These are phyloP conservation scores for Blastocystis sp. DNA, from an alignment of 352 stramenopile genomes.

Conservation along the genomic window DNA sequence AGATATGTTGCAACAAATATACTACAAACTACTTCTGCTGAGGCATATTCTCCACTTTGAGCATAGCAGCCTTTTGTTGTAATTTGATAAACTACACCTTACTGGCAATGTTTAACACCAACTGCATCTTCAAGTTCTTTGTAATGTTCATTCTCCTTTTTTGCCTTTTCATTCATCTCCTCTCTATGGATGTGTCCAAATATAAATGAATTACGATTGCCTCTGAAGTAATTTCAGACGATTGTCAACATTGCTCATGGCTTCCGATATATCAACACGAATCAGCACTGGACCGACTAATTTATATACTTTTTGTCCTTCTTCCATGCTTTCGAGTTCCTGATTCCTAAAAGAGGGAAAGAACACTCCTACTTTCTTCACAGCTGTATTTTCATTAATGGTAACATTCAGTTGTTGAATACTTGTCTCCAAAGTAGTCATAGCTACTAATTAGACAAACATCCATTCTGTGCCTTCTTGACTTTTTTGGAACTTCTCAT, in stretches of 20 bases:
- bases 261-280: constrained; percentile 65
- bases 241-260: constrained; percentile 67
- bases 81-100: constrained; percentile 50
- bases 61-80: constrained; percentile 53
- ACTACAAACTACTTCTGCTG: background rate
- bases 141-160: constrained; percentile 53
- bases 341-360: background rate
- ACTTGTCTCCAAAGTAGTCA: background rate
- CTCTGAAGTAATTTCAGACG: constrained; percentile 67
- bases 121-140: constrained; percentile 33
- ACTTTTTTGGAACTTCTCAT: constrained; percentile 35
- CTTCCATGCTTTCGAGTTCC: constrained; percentile 66
- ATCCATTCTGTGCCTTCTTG: background rate
- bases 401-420: constrained; percentile 65
- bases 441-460: background rate
- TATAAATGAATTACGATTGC: background rate
- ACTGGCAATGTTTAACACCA: background rate
- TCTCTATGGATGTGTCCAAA: background rate
- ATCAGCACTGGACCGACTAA: constrained; percentile 68
- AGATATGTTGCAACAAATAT: background rate
- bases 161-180: constrained; percentile 59
- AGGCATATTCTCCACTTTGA: constrained; percentile 34
- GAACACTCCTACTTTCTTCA: constrained; percentile 61
- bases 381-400: constrained; percentile 68
- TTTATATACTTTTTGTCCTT: constrained; percentile 67